These are phyloP conservation scores for Leishmania lainsoni DNA, from an alignment of 208 protist genomes.

Conservation along the genomic window DNA sequence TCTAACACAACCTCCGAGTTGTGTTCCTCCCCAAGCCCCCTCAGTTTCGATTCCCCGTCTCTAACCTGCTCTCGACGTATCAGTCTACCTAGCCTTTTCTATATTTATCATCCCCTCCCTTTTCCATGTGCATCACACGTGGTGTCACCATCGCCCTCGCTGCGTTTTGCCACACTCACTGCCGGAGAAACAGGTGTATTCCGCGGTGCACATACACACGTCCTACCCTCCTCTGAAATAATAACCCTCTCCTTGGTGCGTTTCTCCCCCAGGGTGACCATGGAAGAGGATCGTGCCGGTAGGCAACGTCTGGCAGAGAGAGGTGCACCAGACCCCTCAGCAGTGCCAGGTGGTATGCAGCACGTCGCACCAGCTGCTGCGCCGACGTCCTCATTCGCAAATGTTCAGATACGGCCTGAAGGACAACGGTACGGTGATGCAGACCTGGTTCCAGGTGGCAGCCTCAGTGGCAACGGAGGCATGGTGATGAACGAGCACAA, in stretches of 20 bases:
- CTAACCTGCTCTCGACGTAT: neutral
- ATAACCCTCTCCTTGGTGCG: neutral
- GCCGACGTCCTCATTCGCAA: constrained; percentile 35
- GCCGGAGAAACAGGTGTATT: neutral
- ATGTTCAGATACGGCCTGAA: constrained; percentile 44
- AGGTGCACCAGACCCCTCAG: constrained; percentile 6
- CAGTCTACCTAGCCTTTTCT: neutral
- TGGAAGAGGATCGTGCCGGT: constrained; percentile 12
- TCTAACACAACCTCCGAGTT: too few relatives aligned
- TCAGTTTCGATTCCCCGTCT: neutral
- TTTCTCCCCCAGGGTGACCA: constrained; percentile 1
- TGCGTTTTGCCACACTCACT: neutral
- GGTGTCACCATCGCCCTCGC: neutral
- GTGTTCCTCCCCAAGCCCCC: neutral
- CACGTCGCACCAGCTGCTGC: constrained; percentile 3
- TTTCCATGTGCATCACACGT: neutral
- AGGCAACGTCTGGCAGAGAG: neutral
- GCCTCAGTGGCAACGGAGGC: constrained; percentile 34
- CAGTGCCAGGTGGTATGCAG: constrained; percentile 9
- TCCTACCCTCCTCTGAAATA: neutral
- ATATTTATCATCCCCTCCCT: constrained; percentile 1
- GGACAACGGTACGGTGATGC: constrained; percentile 75
- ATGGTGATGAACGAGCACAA: constrained; percentile 56
- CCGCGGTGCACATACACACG: neutral
- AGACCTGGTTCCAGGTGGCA: constrained; percentile 70